Conservation (phyloP, 2,329 filamentous ascomycete species). For the Dichotomopilus funicola region DNA sequence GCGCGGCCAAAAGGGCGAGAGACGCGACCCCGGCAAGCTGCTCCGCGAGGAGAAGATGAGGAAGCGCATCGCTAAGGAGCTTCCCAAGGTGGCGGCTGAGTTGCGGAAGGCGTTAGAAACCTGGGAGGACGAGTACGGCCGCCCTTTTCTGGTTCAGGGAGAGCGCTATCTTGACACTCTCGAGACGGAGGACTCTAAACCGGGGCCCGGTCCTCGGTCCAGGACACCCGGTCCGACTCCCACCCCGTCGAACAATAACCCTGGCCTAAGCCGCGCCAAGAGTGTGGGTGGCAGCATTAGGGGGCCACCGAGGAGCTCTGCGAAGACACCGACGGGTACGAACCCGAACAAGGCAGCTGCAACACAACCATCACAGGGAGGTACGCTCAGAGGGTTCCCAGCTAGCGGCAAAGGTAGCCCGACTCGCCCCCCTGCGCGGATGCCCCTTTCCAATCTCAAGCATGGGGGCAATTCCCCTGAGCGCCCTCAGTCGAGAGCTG, state of each 20-base stretch:
- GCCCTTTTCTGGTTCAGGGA: conserved; percentile 88
- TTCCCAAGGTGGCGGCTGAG: conserved; percentile 86
- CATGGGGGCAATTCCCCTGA: conserved; percentile 77
- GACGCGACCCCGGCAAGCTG: conserved; percentile 87
- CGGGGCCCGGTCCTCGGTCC: conserved; percentile 56
- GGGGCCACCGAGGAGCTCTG: conserved; percentile 34
- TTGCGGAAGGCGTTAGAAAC: conserved; percentile 71
- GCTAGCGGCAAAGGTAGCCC: conserved; percentile 45
- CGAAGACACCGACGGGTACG: conserved; percentile 51
- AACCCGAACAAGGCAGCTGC: conserved; percentile 27
- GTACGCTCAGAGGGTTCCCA: conserved; percentile 14
- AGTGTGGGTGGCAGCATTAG: conserved; percentile 30
- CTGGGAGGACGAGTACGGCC: conserved; percentile 92
- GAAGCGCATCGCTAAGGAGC: conserved; percentile 91
- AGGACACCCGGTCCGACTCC: conserved; percentile 68
- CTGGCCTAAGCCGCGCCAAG: conserved; percentile 31
- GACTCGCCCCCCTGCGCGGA: conserved; percentile 62
- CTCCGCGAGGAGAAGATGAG: conserved; percentile 97
- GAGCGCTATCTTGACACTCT: conserved; percentile 84
- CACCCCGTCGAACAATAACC: conserved; percentile 35
- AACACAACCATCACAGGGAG: conserved; percentile 18
- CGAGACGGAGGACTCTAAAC: conserved; percentile 55
- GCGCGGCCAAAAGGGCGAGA: conserved; percentile 87
- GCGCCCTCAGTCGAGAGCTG: conserved; percentile 43
- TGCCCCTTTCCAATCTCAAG: conserved; percentile 62